Percentiles rank a stretch among this genome's conserved stretches.
Evolutionary conservation across 2,329 filamentous ascomycete species (phyloP).

Genomic region (Talaromyces sp.): DNA sequence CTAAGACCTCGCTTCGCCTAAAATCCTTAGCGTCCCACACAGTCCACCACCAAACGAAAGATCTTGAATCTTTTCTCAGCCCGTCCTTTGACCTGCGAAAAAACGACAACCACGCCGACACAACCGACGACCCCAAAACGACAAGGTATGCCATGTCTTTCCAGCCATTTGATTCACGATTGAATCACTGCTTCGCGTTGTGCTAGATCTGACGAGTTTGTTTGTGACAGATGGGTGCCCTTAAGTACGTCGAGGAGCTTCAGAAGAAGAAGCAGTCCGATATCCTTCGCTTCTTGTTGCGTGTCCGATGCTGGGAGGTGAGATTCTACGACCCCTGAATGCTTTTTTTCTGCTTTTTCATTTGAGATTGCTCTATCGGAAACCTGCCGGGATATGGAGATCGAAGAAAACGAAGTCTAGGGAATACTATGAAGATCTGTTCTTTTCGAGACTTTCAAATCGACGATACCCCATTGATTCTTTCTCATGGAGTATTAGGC

Average conservation of each 20-base stretch:
- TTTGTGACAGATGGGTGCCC: conserved; percentile 80
- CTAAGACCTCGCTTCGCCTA: conserved; percentile 29
- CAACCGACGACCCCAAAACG: conserved; percentile 43
- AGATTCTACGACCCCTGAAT: conserved; percentile 38
- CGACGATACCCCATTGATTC: conserved; percentile 21
- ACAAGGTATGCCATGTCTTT: conserved; percentile 38
- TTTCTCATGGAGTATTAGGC: conserved; percentile 28
- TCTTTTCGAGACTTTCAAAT: conserved; percentile 35
- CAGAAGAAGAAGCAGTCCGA: conserved; percentile 99
- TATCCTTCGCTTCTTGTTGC: conserved; percentile 99
- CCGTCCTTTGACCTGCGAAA: conserved; percentile 33
- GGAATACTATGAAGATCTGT: conserved; percentile 29
- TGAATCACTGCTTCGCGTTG: not conserved
- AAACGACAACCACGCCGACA: conserved; percentile 35
- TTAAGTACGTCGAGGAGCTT: conserved; percentile 99
- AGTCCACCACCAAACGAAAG: conserved; percentile 26
- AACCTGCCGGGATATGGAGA: conserved; percentile 17
- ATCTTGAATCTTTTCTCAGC: conserved; percentile 29
- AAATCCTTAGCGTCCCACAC: conserved; percentile 45
- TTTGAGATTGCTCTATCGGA: conserved; percentile 15
- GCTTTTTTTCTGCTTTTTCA: conserved; percentile 21
- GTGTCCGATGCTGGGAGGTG: conserved; percentile 99
- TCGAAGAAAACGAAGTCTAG: conserved; percentile 9
- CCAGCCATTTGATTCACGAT: not conserved
- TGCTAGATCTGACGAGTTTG: conserved; percentile 20